These are phyloP conservation scores for Lentinula lateritia DNA, from an alignment of 768 basidiomycete species.

Conservation along the genomic window DNA sequence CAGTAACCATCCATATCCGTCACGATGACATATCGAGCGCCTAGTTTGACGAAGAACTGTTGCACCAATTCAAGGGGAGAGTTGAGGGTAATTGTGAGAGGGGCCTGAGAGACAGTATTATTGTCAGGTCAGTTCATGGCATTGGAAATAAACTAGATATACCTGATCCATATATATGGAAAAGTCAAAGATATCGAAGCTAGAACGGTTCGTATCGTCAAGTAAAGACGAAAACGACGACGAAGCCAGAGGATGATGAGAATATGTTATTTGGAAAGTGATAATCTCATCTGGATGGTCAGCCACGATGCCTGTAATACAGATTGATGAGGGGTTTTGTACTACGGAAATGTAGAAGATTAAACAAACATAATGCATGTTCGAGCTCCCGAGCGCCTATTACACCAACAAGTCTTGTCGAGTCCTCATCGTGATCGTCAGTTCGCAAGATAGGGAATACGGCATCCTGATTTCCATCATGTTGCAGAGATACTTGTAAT, in stretches of 20 bases:
- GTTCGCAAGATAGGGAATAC: conserved; percentile 83
- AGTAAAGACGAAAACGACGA: conserved; percentile 60
- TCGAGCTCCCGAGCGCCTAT: conserved; percentile 92
- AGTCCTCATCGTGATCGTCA: conserved; percentile 34
- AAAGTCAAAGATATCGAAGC: conserved; percentile 67
- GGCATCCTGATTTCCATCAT: conserved; percentile 62
- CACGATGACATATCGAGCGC: conserved; percentile 85
- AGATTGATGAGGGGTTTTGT: neutral
- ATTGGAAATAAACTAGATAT: conserved; percentile 8
- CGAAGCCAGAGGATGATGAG: conserved; percentile 35
- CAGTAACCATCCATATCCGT: conserved; percentile 80
- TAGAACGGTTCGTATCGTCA: conserved; percentile 27
- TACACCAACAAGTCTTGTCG: conserved; percentile 76
- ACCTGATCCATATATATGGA: conserved; percentile 90
- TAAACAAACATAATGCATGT: conserved; percentile 74
- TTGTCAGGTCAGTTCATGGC: neutral
- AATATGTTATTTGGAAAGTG: conserved; percentile 50
- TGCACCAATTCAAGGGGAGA: conserved; percentile 91
- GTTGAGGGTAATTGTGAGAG: conserved; percentile 76
- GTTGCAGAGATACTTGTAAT: conserved; percentile 46
- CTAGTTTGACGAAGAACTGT: conserved; percentile 91
- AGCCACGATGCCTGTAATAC: conserved; percentile 62
- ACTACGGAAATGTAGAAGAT: neutral
- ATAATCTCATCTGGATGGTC: conserved; percentile 65
- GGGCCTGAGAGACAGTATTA: conserved; percentile 49